These are phyloP conservation scores for Trichoderma breve DNA, from an alignment of 2,329 filamentous ascomycete species.

Conservation along the genomic window DNA sequence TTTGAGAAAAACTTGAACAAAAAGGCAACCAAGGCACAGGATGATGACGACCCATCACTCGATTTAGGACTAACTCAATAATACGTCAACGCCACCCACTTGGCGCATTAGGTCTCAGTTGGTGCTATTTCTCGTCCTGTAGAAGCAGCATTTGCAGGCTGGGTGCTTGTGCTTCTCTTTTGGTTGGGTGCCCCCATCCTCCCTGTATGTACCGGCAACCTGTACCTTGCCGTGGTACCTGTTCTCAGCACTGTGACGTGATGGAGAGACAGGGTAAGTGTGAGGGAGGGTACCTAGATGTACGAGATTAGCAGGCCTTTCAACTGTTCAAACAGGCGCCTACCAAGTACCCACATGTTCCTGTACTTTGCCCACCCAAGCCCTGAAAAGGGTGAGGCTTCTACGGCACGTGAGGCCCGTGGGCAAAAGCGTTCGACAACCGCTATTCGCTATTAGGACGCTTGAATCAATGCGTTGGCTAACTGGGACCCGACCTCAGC, in stretches of 20 bases:
- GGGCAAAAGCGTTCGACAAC: not conserved
- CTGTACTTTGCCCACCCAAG: not conserved
- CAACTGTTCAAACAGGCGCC: no score
- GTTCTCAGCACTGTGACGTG: not conserved
- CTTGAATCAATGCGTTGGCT: conserved; percentile 23
- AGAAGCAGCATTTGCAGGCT: not conserved
- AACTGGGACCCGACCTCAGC: conserved; percentile 34
- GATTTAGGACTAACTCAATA: not conserved
- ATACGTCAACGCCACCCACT: conserved; percentile 12
- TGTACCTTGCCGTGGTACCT: not conserved
- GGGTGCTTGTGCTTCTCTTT: not conserved
- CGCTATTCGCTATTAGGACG: not conserved
- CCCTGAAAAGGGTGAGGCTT: conserved; percentile 13
- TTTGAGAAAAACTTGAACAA: not conserved
- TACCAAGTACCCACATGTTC: not conserved
- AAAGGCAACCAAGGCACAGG: not conserved
- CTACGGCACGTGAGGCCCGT: conserved; percentile 17
- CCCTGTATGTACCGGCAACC: not conserved
- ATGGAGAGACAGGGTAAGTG: not conserved
- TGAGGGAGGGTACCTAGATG: not conserved
- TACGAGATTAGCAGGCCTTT: not conserved
- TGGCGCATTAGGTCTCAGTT: not conserved
- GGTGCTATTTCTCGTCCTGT: not conserved
- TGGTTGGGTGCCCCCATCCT: not conserved
- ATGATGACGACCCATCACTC: conserved; percentile 1